phyloP scores from a whole-genome alignment of 176 grass and related monocot species.

The Triticum turgidum region DNA sequence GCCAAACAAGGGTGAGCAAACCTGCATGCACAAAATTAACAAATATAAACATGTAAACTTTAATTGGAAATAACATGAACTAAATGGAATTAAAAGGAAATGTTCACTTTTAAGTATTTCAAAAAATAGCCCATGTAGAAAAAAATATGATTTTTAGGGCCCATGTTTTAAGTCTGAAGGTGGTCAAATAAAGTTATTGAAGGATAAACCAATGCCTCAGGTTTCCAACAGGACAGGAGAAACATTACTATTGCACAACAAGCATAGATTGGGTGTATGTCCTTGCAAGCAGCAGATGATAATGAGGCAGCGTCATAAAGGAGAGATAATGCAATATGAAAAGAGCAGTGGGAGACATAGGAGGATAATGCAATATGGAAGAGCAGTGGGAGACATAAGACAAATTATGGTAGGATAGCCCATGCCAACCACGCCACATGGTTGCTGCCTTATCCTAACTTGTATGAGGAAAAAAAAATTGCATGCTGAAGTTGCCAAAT shows the following conservation, averaged over 20 bases:
- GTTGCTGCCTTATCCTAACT: not conserved
- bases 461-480: conserved; percentile 3
- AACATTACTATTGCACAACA: conserved; percentile 19
- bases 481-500: not conserved
- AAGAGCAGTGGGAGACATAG: not conserved
- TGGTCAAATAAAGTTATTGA: conserved; percentile 3
- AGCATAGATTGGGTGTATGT: not conserved
- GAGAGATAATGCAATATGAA: not conserved
- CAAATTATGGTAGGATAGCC: not conserved
- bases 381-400: not conserved
- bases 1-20: conserved; percentile 92
- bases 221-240: conserved; percentile 12
- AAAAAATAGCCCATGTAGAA: conserved; percentile 15
- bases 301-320: not conserved
- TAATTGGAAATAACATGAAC: not conserved
- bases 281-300: conserved; percentile 4
- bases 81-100: conserved; percentile 11
- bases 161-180: conserved; percentile 3
- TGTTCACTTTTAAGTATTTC: conserved; percentile 18
- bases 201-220: not conserved
- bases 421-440: not conserved
- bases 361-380: not conserved
- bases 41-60: conserved; percentile 29
- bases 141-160: not conserved
- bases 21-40: conserved; percentile 47